Evolutionary conservation across 1,284 basidiomycete genomes (phyloP).

Genomic region (Boletus subluridellus): DNA sequence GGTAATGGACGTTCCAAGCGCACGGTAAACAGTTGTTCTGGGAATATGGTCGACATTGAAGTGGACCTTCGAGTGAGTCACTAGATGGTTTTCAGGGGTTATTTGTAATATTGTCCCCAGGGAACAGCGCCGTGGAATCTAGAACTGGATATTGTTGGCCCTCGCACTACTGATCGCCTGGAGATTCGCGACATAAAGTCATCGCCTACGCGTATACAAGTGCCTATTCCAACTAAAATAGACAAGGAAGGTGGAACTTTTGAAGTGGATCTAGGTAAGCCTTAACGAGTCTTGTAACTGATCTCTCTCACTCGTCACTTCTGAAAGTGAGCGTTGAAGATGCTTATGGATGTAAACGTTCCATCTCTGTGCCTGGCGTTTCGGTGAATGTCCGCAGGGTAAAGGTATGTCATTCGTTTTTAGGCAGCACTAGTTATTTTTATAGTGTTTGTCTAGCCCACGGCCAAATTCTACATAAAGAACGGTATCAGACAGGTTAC

Average conservation of each 20-base stretch:
- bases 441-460: slow-evolving; percentile 54
- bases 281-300: neutral
- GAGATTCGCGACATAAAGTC: slow-evolving; percentile 56
- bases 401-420: slow-evolving; percentile 49
- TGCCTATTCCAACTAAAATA: slow-evolving; percentile 66
- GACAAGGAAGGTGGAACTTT: slow-evolving; percentile 73
- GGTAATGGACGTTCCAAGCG: slow-evolving; percentile 45
- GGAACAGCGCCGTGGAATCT: slow-evolving; percentile 88
- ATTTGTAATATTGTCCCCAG: slow-evolving; percentile 36
- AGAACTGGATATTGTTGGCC: slow-evolving; percentile 73
- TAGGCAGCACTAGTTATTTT: neutral
- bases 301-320: slow-evolving; percentile 1
- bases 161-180: slow-evolving; percentile 58
- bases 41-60: slow-evolving; percentile 68
- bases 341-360: slow-evolving; percentile 80
- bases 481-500: slow-evolving; percentile 54
- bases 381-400: slow-evolving; percentile 86
- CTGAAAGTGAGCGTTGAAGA: slow-evolving; percentile 78
- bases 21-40: slow-evolving; percentile 70
- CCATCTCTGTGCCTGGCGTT: slow-evolving; percentile 74
- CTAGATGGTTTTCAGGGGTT: neutral
- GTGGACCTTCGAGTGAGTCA: slow-evolving; percentile 68
- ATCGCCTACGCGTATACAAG: slow-evolving; percentile 53
- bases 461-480: slow-evolving; percentile 78
- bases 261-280: slow-evolving; percentile 73